These are phyloP conservation scores for Talaromyces funiculosus DNA, from an alignment of 2,329 filamentous ascomycete genomes.

Conservation along the genomic window DNA sequence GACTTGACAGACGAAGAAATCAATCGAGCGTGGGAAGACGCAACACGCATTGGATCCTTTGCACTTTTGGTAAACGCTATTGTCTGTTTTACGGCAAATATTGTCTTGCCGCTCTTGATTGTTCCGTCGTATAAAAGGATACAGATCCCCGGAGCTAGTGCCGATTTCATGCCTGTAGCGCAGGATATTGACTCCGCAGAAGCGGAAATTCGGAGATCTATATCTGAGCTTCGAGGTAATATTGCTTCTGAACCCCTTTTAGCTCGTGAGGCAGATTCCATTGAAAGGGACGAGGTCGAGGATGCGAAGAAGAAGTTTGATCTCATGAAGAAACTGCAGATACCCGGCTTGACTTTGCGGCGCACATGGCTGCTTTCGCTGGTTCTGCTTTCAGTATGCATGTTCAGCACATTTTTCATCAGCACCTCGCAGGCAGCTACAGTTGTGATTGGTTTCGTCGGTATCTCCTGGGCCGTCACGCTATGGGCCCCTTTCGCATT, in stretches of 20 bases:
- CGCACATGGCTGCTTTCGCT: constrained; percentile 82
- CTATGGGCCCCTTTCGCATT: constrained; percentile 95
- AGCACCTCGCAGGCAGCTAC: constrained; percentile 66
- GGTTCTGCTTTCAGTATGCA: constrained; percentile 73
- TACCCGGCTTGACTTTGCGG: constrained; percentile 79
- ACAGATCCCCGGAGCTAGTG: constrained; percentile 9
- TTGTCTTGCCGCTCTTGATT: constrained; percentile 79
- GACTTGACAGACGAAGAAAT: constrained; percentile 71
- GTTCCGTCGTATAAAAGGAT: constrained; percentile 62
- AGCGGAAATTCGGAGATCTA: background rate
- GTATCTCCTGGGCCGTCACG: constrained; percentile 86
- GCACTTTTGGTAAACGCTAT: constrained; percentile 84
- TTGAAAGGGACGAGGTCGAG: constrained; percentile 14
- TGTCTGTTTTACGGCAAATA: constrained; percentile 73
- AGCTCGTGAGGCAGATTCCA: constrained; percentile 15
- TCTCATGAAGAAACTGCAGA: constrained; percentile 57
- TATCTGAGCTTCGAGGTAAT: constrained; percentile 28
- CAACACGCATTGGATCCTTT: constrained; percentile 81
- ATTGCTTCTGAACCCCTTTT: constrained; percentile 28
- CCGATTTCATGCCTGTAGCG: constrained; percentile 15
- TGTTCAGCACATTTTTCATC: constrained; percentile 79
- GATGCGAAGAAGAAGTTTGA: constrained; percentile 15
- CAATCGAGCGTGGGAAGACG: constrained; percentile 73
- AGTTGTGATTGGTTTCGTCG: constrained; percentile 70
- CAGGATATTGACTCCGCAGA: constrained; percentile 7